Evolutionary conservation across 2,329 filamentous ascomycete species (phyloP), one percentile per base, ranked within the genome.

Genomic region (Neopestalotiopsis sp.): DNA sequence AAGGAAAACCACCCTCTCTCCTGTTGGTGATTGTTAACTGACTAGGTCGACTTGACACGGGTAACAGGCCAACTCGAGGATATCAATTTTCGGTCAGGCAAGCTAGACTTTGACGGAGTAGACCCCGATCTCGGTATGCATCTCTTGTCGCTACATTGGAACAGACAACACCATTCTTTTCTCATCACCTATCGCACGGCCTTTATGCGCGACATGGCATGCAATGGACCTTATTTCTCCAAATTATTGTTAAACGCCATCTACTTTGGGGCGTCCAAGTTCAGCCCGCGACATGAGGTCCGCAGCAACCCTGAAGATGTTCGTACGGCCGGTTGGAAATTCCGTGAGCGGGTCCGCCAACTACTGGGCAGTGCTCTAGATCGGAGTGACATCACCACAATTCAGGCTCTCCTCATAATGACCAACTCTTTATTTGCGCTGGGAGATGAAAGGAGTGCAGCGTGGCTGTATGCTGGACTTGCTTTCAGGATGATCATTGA

Each of bases 391-490:
- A 84, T 89, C 10, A 87, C 86, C 0, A 88, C 87, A 0, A 86
- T 88, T 1, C 85, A 87, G 70, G 87, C 85, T 0, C 72, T 89
- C 34, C 76, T 89, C 0, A 78, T 87, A 0, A 85, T 88, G 81
- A 82, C 83, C 0, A 84, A 83, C 59, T 84, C 85, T 0, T 74
- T 88, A 0, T 87, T 88, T 70, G 81, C 86, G 0, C 76, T 84
- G 2, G 81, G 83, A n/a, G 83, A 85, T 64, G 83, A 88, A 71
- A 78, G 82, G 38, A 87, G 85, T 68, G 81, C 82, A 5, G 84
- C 87, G 1, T 90, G 88, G 88, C 72, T 89, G 4, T 90, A 89
- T 69, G 83, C 85, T 65, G 88, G 87, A 1, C 82, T 87, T 70
- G 87, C 88, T 0, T 87, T 89, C 68, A 81, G 86, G 10, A 85